These are phyloP conservation scores for Acer saccharum DNA, from an alignment of 345 rosid species.

Conservation along the genomic window DNA sequence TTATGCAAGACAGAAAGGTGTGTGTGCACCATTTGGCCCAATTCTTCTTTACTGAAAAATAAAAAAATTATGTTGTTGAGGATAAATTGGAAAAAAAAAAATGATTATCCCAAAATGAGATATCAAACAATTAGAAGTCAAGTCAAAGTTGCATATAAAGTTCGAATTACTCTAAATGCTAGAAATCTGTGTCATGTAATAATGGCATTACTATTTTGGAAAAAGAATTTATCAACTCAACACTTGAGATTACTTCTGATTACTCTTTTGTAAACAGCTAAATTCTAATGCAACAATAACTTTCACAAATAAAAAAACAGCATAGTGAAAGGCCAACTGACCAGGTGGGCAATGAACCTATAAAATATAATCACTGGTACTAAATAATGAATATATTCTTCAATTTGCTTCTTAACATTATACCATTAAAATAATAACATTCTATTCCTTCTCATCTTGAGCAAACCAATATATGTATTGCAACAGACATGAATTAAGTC, in stretches of 20 bases:
- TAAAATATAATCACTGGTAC: background rate
- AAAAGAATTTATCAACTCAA: background rate
- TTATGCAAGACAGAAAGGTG: background rate
- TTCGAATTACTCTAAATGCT: background rate
- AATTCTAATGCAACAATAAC: background rate
- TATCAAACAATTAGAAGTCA: background rate
- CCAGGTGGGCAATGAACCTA: background rate
- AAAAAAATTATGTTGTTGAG: background rate
- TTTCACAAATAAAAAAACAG: background rate
- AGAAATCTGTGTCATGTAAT: background rate
- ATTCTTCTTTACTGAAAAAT: background rate
- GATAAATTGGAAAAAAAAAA: background rate
- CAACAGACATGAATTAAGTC: conserved; percentile 15
- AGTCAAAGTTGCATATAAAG: background rate
- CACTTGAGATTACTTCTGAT: background rate
- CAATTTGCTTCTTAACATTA: background rate
- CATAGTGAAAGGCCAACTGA: background rate
- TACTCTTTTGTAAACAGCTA: background rate
- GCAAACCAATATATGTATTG: conserved; percentile 2
- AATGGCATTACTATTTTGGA: background rate
- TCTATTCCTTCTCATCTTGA: background rate
- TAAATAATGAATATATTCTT: background rate
- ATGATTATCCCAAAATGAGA: background rate
- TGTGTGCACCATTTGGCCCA: background rate
- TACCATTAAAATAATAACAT: background rate